phyloP scores from a whole-genome alignment of 2,329 filamentous ascomycete species.

The Penicillium sumatraense region DNA sequence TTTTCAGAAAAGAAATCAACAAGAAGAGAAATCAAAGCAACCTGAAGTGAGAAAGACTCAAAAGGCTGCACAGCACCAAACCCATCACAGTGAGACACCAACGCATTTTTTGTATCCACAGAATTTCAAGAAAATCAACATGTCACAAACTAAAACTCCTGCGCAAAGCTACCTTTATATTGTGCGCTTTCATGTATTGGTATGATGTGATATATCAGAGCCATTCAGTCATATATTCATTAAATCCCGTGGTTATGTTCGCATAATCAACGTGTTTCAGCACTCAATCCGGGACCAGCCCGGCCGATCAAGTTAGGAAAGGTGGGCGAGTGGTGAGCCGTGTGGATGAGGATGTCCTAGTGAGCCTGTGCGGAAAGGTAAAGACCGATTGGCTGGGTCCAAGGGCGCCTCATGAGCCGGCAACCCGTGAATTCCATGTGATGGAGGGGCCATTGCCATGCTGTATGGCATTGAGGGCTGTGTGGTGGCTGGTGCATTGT shows the following conservation, averaged over 20 bases:
- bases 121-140: slow-evolving; percentile 9
- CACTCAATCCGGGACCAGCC: slow-evolving; percentile 21
- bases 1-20: slow-evolving; percentile 12
- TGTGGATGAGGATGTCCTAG: slow-evolving; percentile 38
- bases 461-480: slow-evolving; percentile 35
- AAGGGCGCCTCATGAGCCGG: slow-evolving; percentile 25
- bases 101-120: slow-evolving; percentile 29
- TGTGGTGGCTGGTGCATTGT: slow-evolving; percentile 20
- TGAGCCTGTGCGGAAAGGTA: slow-evolving; percentile 38
- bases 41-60: not conserved
- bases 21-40: slow-evolving; percentile 2
- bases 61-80: slow-evolving; percentile 5
- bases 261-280: slow-evolving; percentile 8
- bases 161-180: slow-evolving; percentile 13
- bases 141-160: slow-evolving; percentile 21
- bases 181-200: slow-evolving; percentile 18
- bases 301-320: slow-evolving; percentile 21
- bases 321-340: slow-evolving; percentile 25
- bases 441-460: slow-evolving; percentile 30
- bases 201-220: slow-evolving; percentile 23
- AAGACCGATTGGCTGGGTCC: slow-evolving; percentile 24
- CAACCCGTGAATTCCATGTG: slow-evolving; percentile 30
- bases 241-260: slow-evolving; percentile 16
- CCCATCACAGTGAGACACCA: slow-evolving; percentile 19
- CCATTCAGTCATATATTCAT: slow-evolving; percentile 35